phyloP scores from a whole-genome alignment of 2,329 filamentous ascomycete genomes.

The Aspergillus cejpii region DNA sequence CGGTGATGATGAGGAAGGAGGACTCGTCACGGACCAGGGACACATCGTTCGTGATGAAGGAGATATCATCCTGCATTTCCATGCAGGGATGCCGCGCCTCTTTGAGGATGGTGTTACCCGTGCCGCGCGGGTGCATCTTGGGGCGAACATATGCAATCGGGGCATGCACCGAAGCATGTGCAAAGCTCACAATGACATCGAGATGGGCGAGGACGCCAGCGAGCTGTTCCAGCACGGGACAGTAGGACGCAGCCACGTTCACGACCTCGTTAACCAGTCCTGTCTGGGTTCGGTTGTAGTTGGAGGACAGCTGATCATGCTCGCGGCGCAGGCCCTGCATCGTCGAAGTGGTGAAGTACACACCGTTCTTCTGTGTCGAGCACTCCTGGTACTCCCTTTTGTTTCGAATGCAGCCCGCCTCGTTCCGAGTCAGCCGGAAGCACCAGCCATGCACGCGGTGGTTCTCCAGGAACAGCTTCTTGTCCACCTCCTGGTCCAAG shows the following conservation, averaged over 20 bases:
- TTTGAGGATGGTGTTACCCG: constrained; percentile 80
- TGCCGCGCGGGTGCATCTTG: constrained; percentile 79
- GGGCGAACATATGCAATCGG: constrained; percentile 87
- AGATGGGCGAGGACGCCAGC: constrained; percentile 85
- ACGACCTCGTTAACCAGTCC: constrained; percentile 91
- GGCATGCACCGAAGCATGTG: constrained; percentile 87
- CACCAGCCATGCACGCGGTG: constrained; percentile 96
- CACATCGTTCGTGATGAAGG: constrained; percentile 97
- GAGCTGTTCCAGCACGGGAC: constrained; percentile 81
- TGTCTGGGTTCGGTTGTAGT: constrained; percentile 89
- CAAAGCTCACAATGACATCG: constrained; percentile 90
- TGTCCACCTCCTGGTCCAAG: constrained; percentile 85
- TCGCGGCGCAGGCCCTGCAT: constrained; percentile 77
- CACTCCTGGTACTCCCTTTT: constrained; percentile 87
- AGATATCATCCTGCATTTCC: constrained; percentile 97
- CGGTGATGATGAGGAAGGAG: constrained; percentile 92
- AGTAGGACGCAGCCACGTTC: constrained; percentile 86
- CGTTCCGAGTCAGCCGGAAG: constrained; percentile 82
- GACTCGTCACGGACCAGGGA: constrained; percentile 69
- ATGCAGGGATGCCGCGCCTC: constrained; percentile 95
- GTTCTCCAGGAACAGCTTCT: constrained; percentile 96
- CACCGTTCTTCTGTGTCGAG: constrained; percentile 97
- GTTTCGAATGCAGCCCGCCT: constrained; percentile 88
- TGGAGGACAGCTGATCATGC: constrained; percentile 86
- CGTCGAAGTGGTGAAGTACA: constrained; percentile 88